A percentile compares a stretch with the other conserved stretches of the same genome.
Conservation (phyloP, 257 asterid genomes). For the Ehretia macrophylla region DNA sequence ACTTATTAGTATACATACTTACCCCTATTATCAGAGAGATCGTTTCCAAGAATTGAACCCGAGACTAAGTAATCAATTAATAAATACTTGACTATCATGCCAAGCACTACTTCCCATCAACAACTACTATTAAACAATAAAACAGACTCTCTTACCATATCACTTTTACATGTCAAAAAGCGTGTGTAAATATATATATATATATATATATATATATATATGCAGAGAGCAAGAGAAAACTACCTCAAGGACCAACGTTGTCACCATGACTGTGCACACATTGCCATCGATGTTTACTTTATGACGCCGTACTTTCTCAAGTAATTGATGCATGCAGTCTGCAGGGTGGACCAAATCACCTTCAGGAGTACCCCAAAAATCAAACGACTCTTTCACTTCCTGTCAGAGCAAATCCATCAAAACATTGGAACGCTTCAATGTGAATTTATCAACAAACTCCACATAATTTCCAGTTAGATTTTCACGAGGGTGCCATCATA, state of each 20-base stretch:
- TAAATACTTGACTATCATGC: too few relatives aligned
- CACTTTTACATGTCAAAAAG: too few relatives aligned
- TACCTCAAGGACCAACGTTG: constrained; percentile 22
- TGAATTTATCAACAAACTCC: not conserved
- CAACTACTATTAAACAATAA: too few relatives aligned
- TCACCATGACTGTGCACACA: constrained; percentile 18
- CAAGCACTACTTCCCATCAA: too few relatives aligned
- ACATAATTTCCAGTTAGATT: not conserved
- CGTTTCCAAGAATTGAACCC: too few relatives aligned
- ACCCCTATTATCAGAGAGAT: too few relatives aligned
- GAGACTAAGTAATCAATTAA: too few relatives aligned
- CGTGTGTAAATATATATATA: too few relatives aligned
- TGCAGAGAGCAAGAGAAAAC: not conserved
- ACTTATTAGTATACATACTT: too few relatives aligned
- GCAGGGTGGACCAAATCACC: constrained; percentile 28
- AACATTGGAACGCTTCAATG: not conserved
- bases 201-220: too few relatives aligned
- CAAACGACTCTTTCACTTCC: constrained; percentile 28
- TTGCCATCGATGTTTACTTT: constrained; percentile 15
- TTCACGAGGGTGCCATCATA: not conserved
- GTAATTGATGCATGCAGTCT: constrained; percentile 22
- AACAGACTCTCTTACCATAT: too few relatives aligned
- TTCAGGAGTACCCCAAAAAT: constrained; percentile 29
- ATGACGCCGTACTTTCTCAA: constrained; percentile 26
- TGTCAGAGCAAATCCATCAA: constrained; percentile 3